These are phyloP conservation scores for Lodderomyces jiufengensis DNA, from an alignment of 1,139 yeast genomes.

Conservation along the genomic window DNA sequence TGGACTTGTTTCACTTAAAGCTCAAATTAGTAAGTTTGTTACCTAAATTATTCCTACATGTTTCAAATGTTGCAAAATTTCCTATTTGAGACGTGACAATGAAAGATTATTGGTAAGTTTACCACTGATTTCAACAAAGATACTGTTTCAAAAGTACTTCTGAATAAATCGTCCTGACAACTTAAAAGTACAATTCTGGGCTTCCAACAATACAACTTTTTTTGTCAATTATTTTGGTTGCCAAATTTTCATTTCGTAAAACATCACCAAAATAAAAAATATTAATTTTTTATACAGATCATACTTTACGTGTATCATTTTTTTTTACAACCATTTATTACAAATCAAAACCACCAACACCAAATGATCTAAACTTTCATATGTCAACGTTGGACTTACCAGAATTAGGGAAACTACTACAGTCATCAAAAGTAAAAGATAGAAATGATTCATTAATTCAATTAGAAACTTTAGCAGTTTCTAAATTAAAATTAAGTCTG, in stretches of 20 bases:
- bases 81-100: slow-evolving; percentile 14
- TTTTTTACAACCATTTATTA: neutral
- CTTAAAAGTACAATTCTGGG: too few species aligned
- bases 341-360: neutral
- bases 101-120: too few species aligned
- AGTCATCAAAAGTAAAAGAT: slow-evolving; percentile 50
- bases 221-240: too few species aligned
- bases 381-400: slow-evolving; percentile 13
- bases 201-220: neutral
- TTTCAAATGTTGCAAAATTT: slow-evolving; percentile 6
- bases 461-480: slow-evolving; percentile 31
- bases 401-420: slow-evolving; percentile 16
- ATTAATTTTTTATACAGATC: neutral
- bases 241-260: too few species aligned
- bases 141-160: too few species aligned
- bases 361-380: neutral
- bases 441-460: slow-evolving; percentile 47
- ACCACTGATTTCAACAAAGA: too few species aligned
- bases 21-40: too few species aligned
- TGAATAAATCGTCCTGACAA: too few species aligned
- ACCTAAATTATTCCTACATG: too few species aligned
- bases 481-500: slow-evolving; percentile 19
- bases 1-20: too few species aligned
- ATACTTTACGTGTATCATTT: neutral
- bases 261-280: neutral